Base-by-base conservation (phyloP, 129 eudicot genomes). In the Arctium minus region DNA sequence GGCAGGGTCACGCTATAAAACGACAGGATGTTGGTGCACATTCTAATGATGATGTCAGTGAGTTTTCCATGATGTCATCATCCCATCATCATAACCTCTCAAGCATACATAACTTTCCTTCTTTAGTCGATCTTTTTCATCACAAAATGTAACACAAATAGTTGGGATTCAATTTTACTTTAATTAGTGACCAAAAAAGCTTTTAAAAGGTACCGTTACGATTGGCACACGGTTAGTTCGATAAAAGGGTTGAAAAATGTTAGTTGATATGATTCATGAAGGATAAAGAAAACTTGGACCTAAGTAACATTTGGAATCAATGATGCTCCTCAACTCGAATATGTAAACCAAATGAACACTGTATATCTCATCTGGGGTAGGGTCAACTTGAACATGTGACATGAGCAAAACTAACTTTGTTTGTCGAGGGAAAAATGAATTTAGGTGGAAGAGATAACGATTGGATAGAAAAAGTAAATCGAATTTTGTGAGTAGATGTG, bases 1-100 rank as follows among this genome's bases (percentile, higher is more conserved):
- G 78, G 84, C 84, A 81, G 72, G 71, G 29, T 81, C 84, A 81
- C 84, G 84, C 84, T 81, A 81, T 53, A 72, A 81, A 81, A 81
- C 84, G 84, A 81, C 84, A 81, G 60, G 6, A 72, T 35, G 62
- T 53, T 80, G 70, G 83, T 64, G 78, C 72, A 81, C 73, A 56
- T 81, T 81, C 72, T 81, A 73, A 81, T 81, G 73, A 81, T 81
- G 84, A 60, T 81, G 79, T 53, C 50, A 72, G 84, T 37, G 84
- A 81, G 72, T 79, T 72, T 56, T 73, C 11, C 31, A 11, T 81
- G 84, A 81, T 56, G 84, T 81, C 79, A 81, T 81, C 78, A 72
- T 81, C 30, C 4, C 84, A 13, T 80, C 50, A 72, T 72, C 44
- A 48, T 71, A 18, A 70, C 83, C 60, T 72, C 78, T 6, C 40